A percentile compares a stretch with the other conserved stretches of the same genome.
phyloP scores from a whole-genome alignment of 257 asterid genomes.

The Cruciata laevipes region DNA sequence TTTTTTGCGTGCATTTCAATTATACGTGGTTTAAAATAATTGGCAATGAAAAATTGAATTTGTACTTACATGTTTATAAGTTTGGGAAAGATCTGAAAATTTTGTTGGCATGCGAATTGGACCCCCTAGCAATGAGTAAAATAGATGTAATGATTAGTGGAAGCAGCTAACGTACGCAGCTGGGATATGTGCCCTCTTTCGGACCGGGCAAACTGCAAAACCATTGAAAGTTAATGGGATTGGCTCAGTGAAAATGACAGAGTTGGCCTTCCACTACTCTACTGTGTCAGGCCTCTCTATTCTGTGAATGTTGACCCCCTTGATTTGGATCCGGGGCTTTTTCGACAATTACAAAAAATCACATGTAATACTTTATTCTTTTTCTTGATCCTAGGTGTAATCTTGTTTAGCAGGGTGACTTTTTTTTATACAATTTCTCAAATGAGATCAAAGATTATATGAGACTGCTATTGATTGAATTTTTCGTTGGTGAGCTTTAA shows the following conservation, averaged over 20 bases:
- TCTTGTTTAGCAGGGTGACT: no score
- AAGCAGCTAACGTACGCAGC: constrained; percentile 62
- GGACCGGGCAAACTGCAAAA: neutral
- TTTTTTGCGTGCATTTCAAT: no score
- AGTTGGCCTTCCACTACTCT: constrained; percentile 29
- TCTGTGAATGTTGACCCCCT: constrained; percentile 35
- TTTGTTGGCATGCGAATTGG: neutral
- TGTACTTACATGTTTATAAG: neutral
- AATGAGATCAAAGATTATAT: no score
- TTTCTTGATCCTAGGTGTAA: no score
- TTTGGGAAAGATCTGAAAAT: neutral
- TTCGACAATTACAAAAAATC: constrained; percentile 15
- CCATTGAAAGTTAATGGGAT: constrained; percentile 14
- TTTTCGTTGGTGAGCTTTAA: no score
- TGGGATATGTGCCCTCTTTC: constrained; percentile 5
- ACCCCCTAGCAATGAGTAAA: constrained; percentile 2
- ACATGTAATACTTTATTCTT: neutral
- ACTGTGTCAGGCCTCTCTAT: constrained; percentile 24
- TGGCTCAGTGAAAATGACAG: constrained; percentile 36
- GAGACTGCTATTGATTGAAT: no score
- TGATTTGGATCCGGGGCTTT: constrained; percentile 40
- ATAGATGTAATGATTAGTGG: constrained; percentile 32
- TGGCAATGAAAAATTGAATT: neutral
- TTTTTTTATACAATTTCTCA: no score
- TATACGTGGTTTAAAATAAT: no score